A percentile compares a stretch with the other conserved stretches of the same genome.
phyloP scores from a whole-genome alignment of 1,139 yeast species.

The Diutina catenulata region DNA sequence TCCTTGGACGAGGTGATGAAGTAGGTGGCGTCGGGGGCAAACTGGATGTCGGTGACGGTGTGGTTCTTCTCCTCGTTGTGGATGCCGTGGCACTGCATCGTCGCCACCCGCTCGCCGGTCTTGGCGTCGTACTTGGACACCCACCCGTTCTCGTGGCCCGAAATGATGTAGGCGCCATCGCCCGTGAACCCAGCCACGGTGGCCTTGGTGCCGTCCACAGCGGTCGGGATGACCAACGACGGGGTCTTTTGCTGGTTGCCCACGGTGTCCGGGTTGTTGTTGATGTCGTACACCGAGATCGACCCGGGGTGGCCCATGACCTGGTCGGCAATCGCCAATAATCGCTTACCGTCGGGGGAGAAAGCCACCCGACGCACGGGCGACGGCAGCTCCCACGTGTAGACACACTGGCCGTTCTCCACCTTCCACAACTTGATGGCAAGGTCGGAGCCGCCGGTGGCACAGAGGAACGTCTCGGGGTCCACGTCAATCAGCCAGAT shows the following conservation, averaged over 20 bases:
- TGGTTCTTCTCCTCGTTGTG: conserved; percentile 43
- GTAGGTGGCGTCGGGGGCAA: conserved; percentile 74
- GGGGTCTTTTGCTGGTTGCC: conserved; percentile 40
- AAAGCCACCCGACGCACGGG: conserved; percentile 90
- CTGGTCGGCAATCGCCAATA: conserved; percentile 78
- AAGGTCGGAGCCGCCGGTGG: conserved; percentile 90
- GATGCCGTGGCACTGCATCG: conserved; percentile 53
- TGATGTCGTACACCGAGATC: conserved; percentile 54
- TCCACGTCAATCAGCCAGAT: conserved; percentile 93
- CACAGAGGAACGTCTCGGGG: conserved; percentile 50
- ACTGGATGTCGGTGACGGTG: conserved; percentile 75
- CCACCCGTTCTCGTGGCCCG: conserved; percentile 82
- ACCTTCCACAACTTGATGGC: conserved; percentile 79
- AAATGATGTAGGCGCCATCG: conserved; percentile 60
- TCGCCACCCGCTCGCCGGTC: conserved; percentile 58
- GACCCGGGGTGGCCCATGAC: conserved; percentile 90
- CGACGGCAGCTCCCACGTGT: conserved; percentile 66
- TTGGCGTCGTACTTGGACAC: conserved; percentile 69
- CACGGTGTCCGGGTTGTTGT: conserved; percentile 24
- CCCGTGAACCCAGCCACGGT: conserved; percentile 87
- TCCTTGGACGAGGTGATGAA: conserved; percentile 91
- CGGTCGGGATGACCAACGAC: conserved; percentile 49
- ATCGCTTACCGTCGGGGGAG: conserved; percentile 56
- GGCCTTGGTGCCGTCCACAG: conserved; percentile 51
- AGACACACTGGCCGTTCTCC: conserved; percentile 63